A percentile compares a stretch with the other conserved stretches of the same genome.
These are phyloP conservation scores for Fusarium sp. DNA, from an alignment of 2,329 filamentous ascomycete genomes.

Conservation along the genomic window DNA sequence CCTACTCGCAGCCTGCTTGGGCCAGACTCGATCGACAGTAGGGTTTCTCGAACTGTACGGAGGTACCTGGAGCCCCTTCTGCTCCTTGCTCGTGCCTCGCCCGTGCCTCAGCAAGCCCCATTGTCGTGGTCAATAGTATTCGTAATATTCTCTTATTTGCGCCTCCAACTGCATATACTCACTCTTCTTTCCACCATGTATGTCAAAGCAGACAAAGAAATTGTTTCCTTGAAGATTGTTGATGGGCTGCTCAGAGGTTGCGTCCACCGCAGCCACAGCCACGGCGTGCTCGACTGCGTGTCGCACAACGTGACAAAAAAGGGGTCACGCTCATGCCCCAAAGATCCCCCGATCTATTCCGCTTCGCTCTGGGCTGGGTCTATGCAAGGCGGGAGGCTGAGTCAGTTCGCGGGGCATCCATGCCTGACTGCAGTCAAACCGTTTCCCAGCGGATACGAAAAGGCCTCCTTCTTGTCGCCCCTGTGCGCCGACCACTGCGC, in stretches of 20 bases:
- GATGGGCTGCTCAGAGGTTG: not conserved
- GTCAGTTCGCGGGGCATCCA: conserved; percentile 19
- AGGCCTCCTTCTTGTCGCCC: not conserved
- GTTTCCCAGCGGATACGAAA: conserved; percentile 17
- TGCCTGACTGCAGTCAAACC: conserved; percentile 2
- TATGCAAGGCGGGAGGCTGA: conserved; percentile 32
- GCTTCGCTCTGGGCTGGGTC: conserved; percentile 25
- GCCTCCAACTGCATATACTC: not conserved
- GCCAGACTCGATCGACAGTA: conserved; percentile 41
- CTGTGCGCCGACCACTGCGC: conserved; percentile 2
- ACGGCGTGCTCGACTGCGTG: not conserved
- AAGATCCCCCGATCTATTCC: conserved; percentile 36
- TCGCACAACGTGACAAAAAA: conserved; percentile 21
- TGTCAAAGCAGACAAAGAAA: not conserved
- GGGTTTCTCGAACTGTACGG: conserved; percentile 26
- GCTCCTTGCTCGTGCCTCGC: conserved; percentile 10
- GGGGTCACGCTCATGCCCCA: conserved; percentile 19
- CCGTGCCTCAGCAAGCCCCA: conserved; percentile 16
- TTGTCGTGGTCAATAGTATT: not conserved
- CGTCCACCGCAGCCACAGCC: not conserved
- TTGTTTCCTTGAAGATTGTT: not conserved
- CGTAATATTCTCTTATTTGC: not conserved
- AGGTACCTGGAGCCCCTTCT: not conserved
- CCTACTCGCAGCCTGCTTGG: conserved; percentile 13
- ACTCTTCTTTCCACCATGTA: not conserved